These are phyloP conservation scores for Gilbertella persicaria DNA, from an alignment of 371 early-diverging fungal species.

Conservation along the genomic window DNA sequence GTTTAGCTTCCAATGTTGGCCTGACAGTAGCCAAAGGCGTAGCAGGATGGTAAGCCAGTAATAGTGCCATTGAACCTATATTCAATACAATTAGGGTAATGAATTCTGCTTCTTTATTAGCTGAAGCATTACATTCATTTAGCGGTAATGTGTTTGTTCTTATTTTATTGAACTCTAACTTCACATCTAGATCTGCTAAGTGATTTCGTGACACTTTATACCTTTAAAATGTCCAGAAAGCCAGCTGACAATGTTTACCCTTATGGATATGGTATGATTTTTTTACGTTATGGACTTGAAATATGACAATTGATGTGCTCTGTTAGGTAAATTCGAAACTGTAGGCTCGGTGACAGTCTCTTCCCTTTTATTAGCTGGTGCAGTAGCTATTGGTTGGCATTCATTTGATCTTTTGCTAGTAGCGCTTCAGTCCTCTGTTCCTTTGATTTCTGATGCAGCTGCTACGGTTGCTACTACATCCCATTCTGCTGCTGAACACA, in stretches of 20 bases:
- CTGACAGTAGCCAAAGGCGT: constrained; percentile 67
- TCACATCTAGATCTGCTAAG: constrained; percentile 69
- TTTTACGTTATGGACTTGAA: not conserved
- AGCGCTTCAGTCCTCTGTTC: not conserved
- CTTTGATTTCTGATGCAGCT: not conserved
- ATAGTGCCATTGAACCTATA: not conserved
- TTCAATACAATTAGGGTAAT: constrained; percentile 44
- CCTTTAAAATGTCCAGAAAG: constrained; percentile 67
- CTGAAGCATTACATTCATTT: constrained; percentile 70
- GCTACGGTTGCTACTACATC: constrained; percentile 2
- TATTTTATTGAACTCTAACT: too few relatives aligned
- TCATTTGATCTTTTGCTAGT: constrained; percentile 57
- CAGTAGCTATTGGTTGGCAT: constrained; percentile 66
- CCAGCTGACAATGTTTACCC: constrained; percentile 62
- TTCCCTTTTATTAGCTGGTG: constrained; percentile 60
- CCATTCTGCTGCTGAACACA: constrained; percentile 1
- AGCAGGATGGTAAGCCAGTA: constrained; percentile 55
- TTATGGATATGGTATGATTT: constrained; percentile 63
- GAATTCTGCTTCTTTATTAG: constrained; percentile 72
- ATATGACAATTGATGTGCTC: not conserved
- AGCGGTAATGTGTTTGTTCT: constrained; percentile 56
- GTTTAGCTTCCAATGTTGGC: constrained; percentile 64
- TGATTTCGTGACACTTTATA: constrained; percentile 71
- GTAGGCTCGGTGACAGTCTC: constrained; percentile 73
- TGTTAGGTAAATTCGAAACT: constrained; percentile 66